Base-by-base conservation (phyloP, 768 basidiomycete genomes). In the Termitomyces sp. region DNA sequence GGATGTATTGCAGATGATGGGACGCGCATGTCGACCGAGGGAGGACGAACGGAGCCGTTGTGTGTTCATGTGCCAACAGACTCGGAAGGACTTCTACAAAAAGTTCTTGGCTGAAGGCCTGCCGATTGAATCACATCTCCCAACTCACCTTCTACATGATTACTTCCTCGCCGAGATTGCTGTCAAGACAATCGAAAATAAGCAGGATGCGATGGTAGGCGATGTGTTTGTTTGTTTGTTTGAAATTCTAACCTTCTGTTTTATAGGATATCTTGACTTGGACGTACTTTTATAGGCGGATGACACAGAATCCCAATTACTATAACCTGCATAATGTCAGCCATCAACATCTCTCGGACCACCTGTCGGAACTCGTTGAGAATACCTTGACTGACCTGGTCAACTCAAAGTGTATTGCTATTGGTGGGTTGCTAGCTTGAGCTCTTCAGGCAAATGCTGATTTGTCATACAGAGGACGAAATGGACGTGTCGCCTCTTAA, bases 1-100 rank as follows among this genome's bases (percentile, higher is more conserved):
- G 83, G 96, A 98, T 66, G 91, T 99, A 6, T 82, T 98, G 1
- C 97, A 98, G 70, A 98, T 99, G 96, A 96, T 98, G 88, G 97
- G 96, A 46, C 85, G 88, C n/a, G 97, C 97, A 0, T 98, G 95
- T 71, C 88, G 95, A 16, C 96, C 97, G 7, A 72, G 75, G 43
- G 85, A 93, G 65, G 97, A 98, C 65, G 87, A 89, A 2, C 87
- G 89, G 59, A 95, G 93, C 65, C 89, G 94, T 14, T 98, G 96
- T 67, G 89, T 99, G 3, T 77, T 98, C 40, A 98, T 99, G 95
- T 94, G 93, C 67, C 96, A 98, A 67, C 93, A 96, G 72, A 96
- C 93, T 0, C 83, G 95, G 38, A 99, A 98, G 73, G 96, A 98
- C 70, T 99, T 98, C 74, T 98, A 95, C 82, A 96, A 95, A 77